Evolutionary conservation across 2,329 filamentous ascomycete species (phyloP).

Genomic region (Diplodia corticola): DNA sequence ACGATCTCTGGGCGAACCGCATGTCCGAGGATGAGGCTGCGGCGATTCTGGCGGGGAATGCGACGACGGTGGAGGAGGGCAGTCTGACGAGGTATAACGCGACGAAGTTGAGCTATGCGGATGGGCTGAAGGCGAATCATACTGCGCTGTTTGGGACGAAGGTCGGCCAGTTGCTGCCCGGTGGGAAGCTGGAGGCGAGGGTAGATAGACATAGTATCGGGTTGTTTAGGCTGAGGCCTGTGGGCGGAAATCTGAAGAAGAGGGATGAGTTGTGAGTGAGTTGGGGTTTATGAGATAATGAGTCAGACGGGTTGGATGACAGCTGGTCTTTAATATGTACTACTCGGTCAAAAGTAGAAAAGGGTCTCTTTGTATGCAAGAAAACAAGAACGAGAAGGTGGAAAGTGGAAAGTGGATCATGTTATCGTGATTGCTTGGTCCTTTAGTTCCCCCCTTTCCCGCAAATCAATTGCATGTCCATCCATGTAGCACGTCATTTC

Average conservation of each 20-base stretch:
- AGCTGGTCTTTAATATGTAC: too few relatives aligned
- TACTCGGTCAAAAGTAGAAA: background rate
- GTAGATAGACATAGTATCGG: slow-evolving; percentile 53
- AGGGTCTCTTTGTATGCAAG: background rate
- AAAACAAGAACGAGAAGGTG: background rate
- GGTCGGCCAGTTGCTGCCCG: slow-evolving; percentile 43
- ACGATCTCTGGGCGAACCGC: slow-evolving; percentile 58
- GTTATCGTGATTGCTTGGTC: background rate
- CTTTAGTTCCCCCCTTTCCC: background rate
- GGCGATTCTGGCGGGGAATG: slow-evolving; percentile 46
- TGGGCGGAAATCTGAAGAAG: slow-evolving; percentile 36
- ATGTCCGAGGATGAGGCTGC: slow-evolving; percentile 51
- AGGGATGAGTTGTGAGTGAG: slow-evolving; percentile 46
- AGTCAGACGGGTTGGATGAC: too few relatives aligned
- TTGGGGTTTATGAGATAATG: too few relatives aligned
- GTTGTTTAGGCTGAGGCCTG: slow-evolving; percentile 50
- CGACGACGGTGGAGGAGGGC: slow-evolving; percentile 35
- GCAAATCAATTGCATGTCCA: background rate
- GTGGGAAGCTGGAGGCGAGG: slow-evolving; percentile 45
- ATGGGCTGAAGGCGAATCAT: slow-evolving; percentile 46
- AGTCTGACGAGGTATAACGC: slow-evolving; percentile 48
- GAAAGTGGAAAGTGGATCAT: background rate
- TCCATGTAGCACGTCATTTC: background rate
- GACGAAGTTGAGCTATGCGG: slow-evolving; percentile 50
- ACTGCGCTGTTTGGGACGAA: slow-evolving; percentile 50